These are phyloP conservation scores for Ogataea nonfermentans DNA, from an alignment of 805 yeast genomes.

Conservation along the genomic window DNA sequence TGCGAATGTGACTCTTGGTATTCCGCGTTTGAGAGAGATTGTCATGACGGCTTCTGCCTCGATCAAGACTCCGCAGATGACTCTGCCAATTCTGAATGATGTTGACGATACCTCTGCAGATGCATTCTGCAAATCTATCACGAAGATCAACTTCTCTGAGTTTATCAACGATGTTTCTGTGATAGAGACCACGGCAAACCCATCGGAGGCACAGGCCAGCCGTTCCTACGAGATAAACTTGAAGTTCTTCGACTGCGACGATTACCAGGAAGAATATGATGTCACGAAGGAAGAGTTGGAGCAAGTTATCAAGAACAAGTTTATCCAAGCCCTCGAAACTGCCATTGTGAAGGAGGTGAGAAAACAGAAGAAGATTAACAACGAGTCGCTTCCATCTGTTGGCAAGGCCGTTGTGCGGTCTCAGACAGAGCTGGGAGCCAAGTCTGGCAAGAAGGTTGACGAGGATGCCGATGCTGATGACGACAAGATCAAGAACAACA, in stretches of 20 bases:
- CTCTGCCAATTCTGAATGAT: conserved; percentile 76
- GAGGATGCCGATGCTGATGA: conserved; percentile 63
- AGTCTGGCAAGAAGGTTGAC: conserved; percentile 36
- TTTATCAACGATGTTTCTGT: conserved; percentile 82
- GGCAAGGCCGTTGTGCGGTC: conserved; percentile 69
- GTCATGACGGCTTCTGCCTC: conserved; percentile 97
- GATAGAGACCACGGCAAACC: conserved; percentile 79
- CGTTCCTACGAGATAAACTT: conserved; percentile 76
- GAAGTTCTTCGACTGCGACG: conserved; percentile 69
- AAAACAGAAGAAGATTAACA: conserved; percentile 61
- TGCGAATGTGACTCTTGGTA: conserved; percentile 98
- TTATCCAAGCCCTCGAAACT: conserved; percentile 68
- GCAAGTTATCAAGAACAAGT: conserved; percentile 57
- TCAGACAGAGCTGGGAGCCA: conserved; percentile 43
- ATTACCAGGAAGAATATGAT: conserved; percentile 87
- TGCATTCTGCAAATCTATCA: conserved; percentile 86
- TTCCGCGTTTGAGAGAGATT: conserved; percentile 99
- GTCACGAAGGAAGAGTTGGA: conserved; percentile 78
- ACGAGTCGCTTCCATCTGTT: conserved; percentile 55
- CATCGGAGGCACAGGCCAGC: conserved; percentile 42
- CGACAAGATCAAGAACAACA: conserved; percentile 56
- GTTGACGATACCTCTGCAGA: conserved; percentile 87
- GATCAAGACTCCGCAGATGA: conserved; percentile 99
- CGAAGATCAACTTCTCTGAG: conserved; percentile 82
- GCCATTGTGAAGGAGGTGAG: conserved; percentile 78